Conservation (phyloP, 257 asterid genomes). For the Gentiana dahurica region DNA sequence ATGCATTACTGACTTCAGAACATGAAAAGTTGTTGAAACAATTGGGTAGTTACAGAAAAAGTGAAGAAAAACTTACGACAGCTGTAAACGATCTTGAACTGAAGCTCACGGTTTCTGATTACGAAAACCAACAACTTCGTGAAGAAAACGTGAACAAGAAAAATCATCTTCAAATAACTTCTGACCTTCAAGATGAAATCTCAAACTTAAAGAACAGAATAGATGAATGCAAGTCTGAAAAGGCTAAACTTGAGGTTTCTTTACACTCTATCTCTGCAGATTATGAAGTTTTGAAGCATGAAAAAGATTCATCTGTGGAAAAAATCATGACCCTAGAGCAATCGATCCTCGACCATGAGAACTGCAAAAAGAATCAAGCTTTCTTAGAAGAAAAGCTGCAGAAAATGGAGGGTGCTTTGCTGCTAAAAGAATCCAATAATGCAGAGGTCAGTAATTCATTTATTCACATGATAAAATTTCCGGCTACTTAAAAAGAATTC, state of each 20-base stretch:
- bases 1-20: slow-evolving; percentile 29
- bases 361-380: slow-evolving; percentile 34
- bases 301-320: slow-evolving; percentile 32
- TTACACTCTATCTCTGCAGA: slow-evolving; percentile 28
- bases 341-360: slow-evolving; percentile 39
- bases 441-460: slow-evolving; percentile 8
- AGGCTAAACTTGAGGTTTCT: slow-evolving; percentile 38
- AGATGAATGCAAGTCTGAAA: slow-evolving; percentile 29
- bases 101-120: slow-evolving; percentile 61
- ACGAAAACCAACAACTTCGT: slow-evolving; percentile 50
- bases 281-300: slow-evolving; percentile 39
- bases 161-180: slow-evolving; percentile 41
- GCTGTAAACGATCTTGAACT: slow-evolving; percentile 51
- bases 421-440: slow-evolving; percentile 30
- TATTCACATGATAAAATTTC: no score
- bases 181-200: slow-evolving; percentile 44
- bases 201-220: slow-evolving; percentile 34
- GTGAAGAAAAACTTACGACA: slow-evolving; percentile 59
- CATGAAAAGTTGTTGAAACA: slow-evolving; percentile 35
- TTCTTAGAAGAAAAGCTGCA: slow-evolving; percentile 43
- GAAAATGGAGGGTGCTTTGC: slow-evolving; percentile 40
- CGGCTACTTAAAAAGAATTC: no score
- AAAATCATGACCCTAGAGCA: slow-evolving; percentile 31
- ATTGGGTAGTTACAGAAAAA: slow-evolving; percentile 36
- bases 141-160: slow-evolving; percentile 39